Conservation (phyloP, 2,329 filamentous ascomycete species). For the Neonectria ditissima region DNA sequence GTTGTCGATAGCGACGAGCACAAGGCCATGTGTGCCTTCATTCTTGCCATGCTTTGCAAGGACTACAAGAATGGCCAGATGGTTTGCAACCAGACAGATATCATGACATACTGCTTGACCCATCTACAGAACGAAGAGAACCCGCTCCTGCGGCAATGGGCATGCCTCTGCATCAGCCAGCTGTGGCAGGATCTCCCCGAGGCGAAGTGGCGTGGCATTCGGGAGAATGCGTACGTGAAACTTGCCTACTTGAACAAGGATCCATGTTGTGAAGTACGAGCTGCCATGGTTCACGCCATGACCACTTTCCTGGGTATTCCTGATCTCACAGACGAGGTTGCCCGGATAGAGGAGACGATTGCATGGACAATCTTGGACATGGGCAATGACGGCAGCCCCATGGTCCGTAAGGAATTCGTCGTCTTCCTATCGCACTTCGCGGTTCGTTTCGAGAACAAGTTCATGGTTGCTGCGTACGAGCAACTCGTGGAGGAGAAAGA, state of each 20-base stretch:
- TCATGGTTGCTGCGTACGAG: conserved; percentile 91
- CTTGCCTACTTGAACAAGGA: conserved; percentile 86
- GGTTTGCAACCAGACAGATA: conserved; percentile 89
- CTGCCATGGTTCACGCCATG: conserved; percentile 92
- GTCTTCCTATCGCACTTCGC: conserved; percentile 96
- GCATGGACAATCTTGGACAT: conserved; percentile 91
- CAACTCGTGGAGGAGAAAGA: conserved; percentile 87
- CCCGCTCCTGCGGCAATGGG: conserved; percentile 91
- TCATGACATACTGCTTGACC: conserved; percentile 87
- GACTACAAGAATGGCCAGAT: conserved; percentile 91
- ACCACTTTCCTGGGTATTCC: conserved; percentile 95
- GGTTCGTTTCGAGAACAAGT: conserved; percentile 89
- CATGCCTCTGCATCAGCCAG: conserved; percentile 93
- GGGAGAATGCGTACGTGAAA: conserved; percentile 84
- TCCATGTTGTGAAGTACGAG: conserved; percentile 89
- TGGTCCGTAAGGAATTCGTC: conserved; percentile 92
- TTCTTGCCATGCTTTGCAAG: conserved; percentile 96
- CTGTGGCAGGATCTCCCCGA: conserved; percentile 92
- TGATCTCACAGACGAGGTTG: conserved; percentile 90
- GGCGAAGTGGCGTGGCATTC: conserved; percentile 95
- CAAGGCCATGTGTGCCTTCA: conserved; percentile 98
- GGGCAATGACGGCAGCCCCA: conserved; percentile 91
- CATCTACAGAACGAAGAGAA: conserved; percentile 90
- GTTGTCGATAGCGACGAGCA: conserved; percentile 93
- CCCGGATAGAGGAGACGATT: conserved; percentile 89